Conservation (phyloP, 192 early-diverging fungal genomes). For the Endogone sp. region DNA sequence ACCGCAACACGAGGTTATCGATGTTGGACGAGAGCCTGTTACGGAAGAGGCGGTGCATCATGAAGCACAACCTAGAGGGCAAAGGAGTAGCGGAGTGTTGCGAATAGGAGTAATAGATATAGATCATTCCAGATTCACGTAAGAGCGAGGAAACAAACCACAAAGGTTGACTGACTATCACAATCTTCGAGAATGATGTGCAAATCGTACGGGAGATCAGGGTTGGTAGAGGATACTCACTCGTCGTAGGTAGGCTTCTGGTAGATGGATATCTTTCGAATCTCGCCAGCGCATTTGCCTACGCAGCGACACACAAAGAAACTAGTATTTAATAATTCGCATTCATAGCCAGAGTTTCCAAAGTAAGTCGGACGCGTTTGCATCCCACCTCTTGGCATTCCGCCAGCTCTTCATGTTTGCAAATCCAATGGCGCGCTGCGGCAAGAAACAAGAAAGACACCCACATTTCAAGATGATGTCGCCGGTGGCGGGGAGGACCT, state of each 20-base stretch:
- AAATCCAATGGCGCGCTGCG: no score
- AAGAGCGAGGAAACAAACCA: no score
- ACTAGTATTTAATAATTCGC: not conserved
- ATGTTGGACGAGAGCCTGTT: slow-evolving; percentile 24
- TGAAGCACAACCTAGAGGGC: slow-evolving; percentile 35
- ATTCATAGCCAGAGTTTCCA: not conserved
- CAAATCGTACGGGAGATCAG: no score
- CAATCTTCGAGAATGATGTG: no score
- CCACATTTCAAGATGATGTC: slow-evolving; percentile 35
- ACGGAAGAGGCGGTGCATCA: slow-evolving; percentile 41
- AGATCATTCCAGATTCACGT: no score
- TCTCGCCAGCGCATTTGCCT: slow-evolving; percentile 42
- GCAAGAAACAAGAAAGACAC: not conserved
- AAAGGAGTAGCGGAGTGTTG: not conserved
- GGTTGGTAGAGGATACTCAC: slow-evolving; percentile 9
- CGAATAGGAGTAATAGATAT: no score
- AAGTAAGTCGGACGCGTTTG: not conserved
- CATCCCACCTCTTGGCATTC: no score
- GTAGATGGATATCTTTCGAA: slow-evolving; percentile 40
- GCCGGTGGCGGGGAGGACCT: slow-evolving; percentile 1
- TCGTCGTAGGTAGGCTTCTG: slow-evolving; percentile 49
- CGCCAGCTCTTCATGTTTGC: no score
- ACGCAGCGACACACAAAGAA: not conserved
- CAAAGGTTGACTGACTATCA: no score
- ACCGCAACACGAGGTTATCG: slow-evolving; percentile 40